Evolutionary conservation across 371 early-diverging fungal genomes (phyloP).

Genomic region (Blastocladiella emersonii): DNA sequence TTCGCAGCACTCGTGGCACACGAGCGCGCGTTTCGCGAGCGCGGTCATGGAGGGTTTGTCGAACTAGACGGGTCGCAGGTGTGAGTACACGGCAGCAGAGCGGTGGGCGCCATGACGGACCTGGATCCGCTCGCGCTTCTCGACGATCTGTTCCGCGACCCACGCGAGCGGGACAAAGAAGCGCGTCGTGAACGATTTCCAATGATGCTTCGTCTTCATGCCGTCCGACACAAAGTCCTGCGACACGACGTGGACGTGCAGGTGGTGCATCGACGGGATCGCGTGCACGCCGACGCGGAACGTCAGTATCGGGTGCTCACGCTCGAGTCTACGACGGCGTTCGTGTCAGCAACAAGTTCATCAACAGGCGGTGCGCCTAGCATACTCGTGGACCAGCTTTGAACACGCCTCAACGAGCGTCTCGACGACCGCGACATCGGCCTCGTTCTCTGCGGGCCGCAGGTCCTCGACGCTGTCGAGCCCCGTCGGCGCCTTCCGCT

Average conservation of each 20-base stretch:
- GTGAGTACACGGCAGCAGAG: not conserved
- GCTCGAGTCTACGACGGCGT: not conserved
- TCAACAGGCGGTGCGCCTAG: no score
- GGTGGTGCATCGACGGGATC: slow-evolving; percentile 37
- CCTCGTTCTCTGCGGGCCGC: slow-evolving; percentile 11
- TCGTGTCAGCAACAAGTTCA: no score
- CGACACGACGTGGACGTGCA: slow-evolving; percentile 46
- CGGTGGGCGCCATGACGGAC: slow-evolving; percentile 7
- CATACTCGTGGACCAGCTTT: slow-evolving; percentile 7
- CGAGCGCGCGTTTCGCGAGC: slow-evolving; percentile 18
- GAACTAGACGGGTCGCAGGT: slow-evolving; percentile 5
- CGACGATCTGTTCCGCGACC: slow-evolving; percentile 7
- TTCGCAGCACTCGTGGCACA: slow-evolving; percentile 20
- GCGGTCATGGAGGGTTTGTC: slow-evolving; percentile 10
- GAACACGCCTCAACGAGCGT: slow-evolving; percentile 13
- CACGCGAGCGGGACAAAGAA: slow-evolving; percentile 25
- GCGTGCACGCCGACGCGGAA: slow-evolving; percentile 46
- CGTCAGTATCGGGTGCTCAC: slow-evolving; percentile 10
- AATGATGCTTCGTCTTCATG: slow-evolving; percentile 41
- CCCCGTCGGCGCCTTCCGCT: no score
- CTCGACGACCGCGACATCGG: slow-evolving; percentile 11
- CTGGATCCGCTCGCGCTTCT: slow-evolving; percentile 8
- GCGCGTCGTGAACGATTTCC: slow-evolving; percentile 42
- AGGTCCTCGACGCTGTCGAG: slow-evolving; percentile 23
- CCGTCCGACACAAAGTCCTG: slow-evolving; percentile 31